A percentile compares a stretch with the other conserved stretches of the same genome.
These are phyloP conservation scores for Tetraselmis striata DNA, from an alignment of 139 green algal species.

Conservation along the genomic window DNA sequence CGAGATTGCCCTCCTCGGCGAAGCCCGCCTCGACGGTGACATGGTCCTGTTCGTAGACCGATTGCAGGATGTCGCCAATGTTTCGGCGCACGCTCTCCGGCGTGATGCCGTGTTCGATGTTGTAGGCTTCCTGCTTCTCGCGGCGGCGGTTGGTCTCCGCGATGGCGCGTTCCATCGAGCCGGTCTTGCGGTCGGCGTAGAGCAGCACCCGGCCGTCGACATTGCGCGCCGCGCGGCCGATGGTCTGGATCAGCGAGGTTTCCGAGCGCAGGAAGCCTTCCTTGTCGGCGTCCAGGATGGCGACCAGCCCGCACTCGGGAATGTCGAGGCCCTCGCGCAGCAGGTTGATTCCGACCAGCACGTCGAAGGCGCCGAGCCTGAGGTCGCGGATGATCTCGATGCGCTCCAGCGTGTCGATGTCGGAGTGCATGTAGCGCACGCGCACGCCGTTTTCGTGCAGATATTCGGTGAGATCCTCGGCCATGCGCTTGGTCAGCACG, in stretches of 20 bases:
- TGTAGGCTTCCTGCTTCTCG: constrained; percentile 13
- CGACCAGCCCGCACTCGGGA: constrained; percentile 18
- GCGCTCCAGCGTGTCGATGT: constrained; percentile 16
- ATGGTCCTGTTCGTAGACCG: no score
- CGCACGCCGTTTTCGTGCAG: constrained; percentile 4
- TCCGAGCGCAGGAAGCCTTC: constrained; percentile 21
- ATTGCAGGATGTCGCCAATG: no score
- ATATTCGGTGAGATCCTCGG: constrained; percentile 20
- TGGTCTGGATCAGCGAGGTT: constrained; percentile 22
- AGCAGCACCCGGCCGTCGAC: constrained; percentile 11
- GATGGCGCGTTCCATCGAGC: constrained; percentile 11
- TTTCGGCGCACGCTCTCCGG: constrained; percentile 6
- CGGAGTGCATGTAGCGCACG: constrained; percentile 18
- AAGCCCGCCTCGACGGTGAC: no score
- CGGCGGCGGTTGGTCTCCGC: constrained; percentile 15
- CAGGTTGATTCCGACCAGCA: constrained; percentile 26
- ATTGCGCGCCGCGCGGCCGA: constrained; percentile 23
- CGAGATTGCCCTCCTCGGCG: no score
- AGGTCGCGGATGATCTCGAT: constrained; percentile 15
- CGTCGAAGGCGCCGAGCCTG: constrained; percentile 12
- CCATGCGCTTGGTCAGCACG: constrained; percentile 20
- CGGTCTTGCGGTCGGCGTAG: constrained; percentile 20
- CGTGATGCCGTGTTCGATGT: constrained; percentile 7
- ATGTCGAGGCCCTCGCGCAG: constrained; percentile 30
- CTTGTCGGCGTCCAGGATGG: constrained; percentile 25